phyloP scores from a whole-genome alignment of 805 yeast genomes.

The Wickerhamiella bombiphila region DNA sequence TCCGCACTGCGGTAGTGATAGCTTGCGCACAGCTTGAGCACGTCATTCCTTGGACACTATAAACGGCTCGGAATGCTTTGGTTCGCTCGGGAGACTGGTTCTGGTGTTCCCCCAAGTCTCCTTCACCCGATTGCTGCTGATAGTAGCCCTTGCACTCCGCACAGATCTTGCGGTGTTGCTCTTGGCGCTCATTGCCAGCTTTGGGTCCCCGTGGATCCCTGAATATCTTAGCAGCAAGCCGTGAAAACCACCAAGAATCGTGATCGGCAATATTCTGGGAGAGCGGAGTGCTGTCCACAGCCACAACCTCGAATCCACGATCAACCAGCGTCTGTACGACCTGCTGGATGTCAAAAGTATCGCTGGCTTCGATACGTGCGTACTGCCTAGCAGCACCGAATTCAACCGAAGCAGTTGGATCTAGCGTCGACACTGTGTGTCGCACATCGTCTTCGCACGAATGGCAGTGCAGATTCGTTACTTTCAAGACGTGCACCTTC shows the following conservation, averaged over 20 bases:
- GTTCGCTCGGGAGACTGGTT: conserved; percentile 10
- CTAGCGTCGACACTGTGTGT: conserved; percentile 19
- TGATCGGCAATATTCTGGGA: neutral
- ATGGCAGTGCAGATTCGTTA: conserved; percentile 42
- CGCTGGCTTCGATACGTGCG: conserved; percentile 15
- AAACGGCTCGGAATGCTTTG: conserved; percentile 32
- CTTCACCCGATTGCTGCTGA: conserved; percentile 12
- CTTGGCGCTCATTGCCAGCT: conserved; percentile 5
- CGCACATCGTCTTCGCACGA: conserved; percentile 33
- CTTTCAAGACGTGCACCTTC: conserved; percentile 9
- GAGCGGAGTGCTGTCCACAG: conserved; percentile 8
- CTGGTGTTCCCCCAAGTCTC: conserved; percentile 18
- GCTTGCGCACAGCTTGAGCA: conserved; percentile 46
- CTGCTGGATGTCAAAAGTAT: conserved; percentile 8
- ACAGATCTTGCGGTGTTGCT: conserved; percentile 14
- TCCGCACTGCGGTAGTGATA: conserved; percentile 30
- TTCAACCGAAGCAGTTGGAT: conserved; percentile 14
- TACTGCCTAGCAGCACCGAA: conserved; percentile 19
- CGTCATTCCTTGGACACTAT: conserved; percentile 52
- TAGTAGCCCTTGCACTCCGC: conserved; percentile 15
- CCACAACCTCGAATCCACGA: conserved; percentile 19
- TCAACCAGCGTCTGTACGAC: conserved; percentile 12
- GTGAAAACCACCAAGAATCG: conserved; percentile 1
- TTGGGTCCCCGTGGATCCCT: neutral
- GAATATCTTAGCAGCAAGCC: neutral